phyloP scores from a whole-genome alignment of 1,139 yeast species.

The Candida sanyaensis region DNA sequence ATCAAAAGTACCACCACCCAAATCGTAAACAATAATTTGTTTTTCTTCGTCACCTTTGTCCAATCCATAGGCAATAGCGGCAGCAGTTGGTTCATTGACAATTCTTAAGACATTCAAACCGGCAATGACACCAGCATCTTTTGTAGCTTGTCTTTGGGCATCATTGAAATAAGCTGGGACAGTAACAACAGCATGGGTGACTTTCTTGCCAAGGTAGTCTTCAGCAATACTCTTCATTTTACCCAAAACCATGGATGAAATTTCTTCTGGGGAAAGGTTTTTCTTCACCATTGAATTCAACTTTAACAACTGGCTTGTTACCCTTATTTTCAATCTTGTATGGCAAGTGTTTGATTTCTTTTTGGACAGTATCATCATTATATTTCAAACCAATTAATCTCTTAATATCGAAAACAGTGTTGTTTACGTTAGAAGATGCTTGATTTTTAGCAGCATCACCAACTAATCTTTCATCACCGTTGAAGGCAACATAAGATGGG shows the following conservation, averaged over 20 bases:
- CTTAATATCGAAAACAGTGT: constrained; percentile 84
- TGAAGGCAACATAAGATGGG: constrained; percentile 87
- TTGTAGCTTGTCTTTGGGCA: constrained; percentile 98
- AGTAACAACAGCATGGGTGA: constrained; percentile 92
- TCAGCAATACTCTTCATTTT: constrained; percentile 95
- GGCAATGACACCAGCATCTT: constrained; percentile 97
- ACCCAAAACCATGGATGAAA: constrained; percentile 87
- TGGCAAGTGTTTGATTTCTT: constrained; percentile 82
- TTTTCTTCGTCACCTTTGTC: constrained; percentile 67
- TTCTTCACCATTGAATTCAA: constrained; percentile 64
- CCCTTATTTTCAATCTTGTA: constrained; percentile 65
- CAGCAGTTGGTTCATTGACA: constrained; percentile 98
- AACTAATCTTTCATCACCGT: constrained; percentile 82
- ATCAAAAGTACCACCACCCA: constrained; percentile 60
- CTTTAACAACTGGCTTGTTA: constrained; percentile 81
- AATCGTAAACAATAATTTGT: constrained; percentile 52
- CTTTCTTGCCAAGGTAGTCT: constrained; percentile 85
- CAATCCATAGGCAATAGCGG: constrained; percentile 96
- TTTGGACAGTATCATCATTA: constrained; percentile 74
- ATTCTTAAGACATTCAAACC: constrained; percentile 93
- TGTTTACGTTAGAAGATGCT: constrained; percentile 77
- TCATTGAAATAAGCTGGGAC: constrained; percentile 98
- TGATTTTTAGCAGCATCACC: constrained; percentile 97
- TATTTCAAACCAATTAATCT: constrained; percentile 83
- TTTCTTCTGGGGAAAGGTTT: constrained; percentile 85